phyloP scores from a whole-genome alignment of 352 stramenopile genomes.

The Plasmopara viticola region DNA sequence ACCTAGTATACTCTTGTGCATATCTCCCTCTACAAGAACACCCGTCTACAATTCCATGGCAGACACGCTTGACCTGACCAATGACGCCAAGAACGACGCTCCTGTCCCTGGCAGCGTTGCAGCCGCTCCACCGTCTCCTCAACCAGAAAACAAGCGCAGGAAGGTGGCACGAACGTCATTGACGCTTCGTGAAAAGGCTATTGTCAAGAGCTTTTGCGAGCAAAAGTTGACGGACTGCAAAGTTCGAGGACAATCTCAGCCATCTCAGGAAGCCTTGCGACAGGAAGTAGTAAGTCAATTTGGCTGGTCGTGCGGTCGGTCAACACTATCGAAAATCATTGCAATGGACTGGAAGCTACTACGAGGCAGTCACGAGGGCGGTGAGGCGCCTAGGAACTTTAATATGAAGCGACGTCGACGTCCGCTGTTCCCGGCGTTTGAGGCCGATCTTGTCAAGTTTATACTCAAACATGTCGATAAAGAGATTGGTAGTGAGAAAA shows the following conservation, averaged over 20 bases:
- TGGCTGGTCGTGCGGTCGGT: constrained; percentile 58
- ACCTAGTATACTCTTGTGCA: neutral
- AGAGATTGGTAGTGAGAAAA: neutral
- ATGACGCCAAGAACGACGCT: neutral
- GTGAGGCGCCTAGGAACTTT: constrained; percentile 43
- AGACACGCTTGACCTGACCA: neutral
- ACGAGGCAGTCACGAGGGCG: constrained; percentile 20
- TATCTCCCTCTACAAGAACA: constrained; percentile 22
- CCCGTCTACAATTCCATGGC: constrained; percentile 11
- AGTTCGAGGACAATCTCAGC: constrained; percentile 39
- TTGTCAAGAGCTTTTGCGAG: constrained; percentile 76
- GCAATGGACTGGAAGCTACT: constrained; percentile 57
- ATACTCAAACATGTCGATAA: constrained; percentile 28
- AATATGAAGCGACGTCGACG: constrained; percentile 71
- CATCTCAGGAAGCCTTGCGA: constrained; percentile 56
- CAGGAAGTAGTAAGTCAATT: constrained; percentile 48
- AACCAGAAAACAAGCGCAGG: constrained; percentile 17
- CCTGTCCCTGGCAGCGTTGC: constrained; percentile 1
- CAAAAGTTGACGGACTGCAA: constrained; percentile 55
- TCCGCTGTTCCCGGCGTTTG: constrained; percentile 65
- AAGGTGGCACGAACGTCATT: constrained; percentile 39
- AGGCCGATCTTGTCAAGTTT: constrained; percentile 55
- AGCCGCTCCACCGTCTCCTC: neutral
- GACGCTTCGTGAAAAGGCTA: constrained; percentile 62
- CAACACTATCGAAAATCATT: constrained; percentile 73